Percentiles rank a stretch among this genome's conserved stretches.
Conservation (phyloP, 1,284 basidiomycete species). For the Volvariella volvacea region DNA sequence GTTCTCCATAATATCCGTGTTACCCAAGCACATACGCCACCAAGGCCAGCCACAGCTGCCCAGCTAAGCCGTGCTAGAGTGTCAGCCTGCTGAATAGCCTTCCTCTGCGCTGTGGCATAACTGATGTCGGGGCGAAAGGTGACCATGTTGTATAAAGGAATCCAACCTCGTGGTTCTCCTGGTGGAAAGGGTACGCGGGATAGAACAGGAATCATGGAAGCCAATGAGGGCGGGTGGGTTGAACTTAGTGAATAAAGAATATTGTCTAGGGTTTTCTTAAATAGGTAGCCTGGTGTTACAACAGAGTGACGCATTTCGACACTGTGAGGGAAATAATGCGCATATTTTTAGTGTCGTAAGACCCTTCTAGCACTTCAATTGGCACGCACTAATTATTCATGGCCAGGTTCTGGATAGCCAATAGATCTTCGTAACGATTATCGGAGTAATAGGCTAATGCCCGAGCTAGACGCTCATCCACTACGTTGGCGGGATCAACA, state of each 20-base stretch:
- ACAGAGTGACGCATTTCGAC: conserved; percentile 94
- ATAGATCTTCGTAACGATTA: conserved; percentile 79
- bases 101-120: conserved; percentile 69
- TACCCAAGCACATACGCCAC: conserved; percentile 34
- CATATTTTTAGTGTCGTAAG: conserved; percentile 11
- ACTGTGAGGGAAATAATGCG: conserved; percentile 34
- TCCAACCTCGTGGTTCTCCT: conserved; percentile 67
- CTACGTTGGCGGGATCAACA: conserved; percentile 17
- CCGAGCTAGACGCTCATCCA: conserved; percentile 52
- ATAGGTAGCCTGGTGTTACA: conserved; percentile 73
- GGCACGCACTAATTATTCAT: conserved; percentile 89
- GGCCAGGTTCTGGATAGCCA: conserved; percentile 87
- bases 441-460: conserved; percentile 77
- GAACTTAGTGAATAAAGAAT: conserved; percentile 60
- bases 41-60: conserved; percentile 37
- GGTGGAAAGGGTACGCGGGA: conserved; percentile 48
- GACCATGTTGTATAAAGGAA: conserved; percentile 94
- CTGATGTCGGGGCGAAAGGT: conserved; percentile 94
- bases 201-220: conserved; percentile 33
- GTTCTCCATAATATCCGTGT: conserved; percentile 22
- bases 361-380: conserved; percentile 9
- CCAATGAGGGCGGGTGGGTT: conserved; percentile 34
- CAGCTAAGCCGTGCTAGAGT: conserved; percentile 40
- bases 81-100: conserved; percentile 52
- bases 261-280: conserved; percentile 80